Conservation (phyloP, 2,329 filamentous ascomycete species). For the Monilinia laxa region DNA sequence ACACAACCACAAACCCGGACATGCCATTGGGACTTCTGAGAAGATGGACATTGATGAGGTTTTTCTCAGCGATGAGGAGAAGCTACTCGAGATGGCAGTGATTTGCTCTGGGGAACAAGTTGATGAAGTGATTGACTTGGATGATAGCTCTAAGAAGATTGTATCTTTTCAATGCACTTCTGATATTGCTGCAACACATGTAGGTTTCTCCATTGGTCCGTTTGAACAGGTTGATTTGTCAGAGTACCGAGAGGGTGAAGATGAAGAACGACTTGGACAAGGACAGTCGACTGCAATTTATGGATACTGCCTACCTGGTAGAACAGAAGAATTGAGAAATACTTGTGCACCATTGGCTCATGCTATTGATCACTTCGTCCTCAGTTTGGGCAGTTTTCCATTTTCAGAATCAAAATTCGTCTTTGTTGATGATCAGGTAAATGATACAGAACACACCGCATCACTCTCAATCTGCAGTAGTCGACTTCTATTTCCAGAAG, state of each 20-base stretch:
- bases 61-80: slow-evolving; percentile 70
- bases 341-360: slow-evolving; percentile 81
- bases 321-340: slow-evolving; percentile 78
- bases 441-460: slow-evolving; percentile 73
- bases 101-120: slow-evolving; percentile 87
- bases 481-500: slow-evolving; percentile 78
- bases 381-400: slow-evolving; percentile 86
- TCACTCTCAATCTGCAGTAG: slow-evolving; percentile 87
- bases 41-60: slow-evolving; percentile 29
- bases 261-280: slow-evolving; percentile 85
- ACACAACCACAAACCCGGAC: slow-evolving; percentile 38
- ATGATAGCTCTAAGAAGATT: slow-evolving; percentile 79
- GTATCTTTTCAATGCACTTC: slow-evolving; percentile 78
- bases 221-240: slow-evolving; percentile 92
- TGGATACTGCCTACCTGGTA: slow-evolving; percentile 85
- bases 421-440: slow-evolving; percentile 85
- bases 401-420: slow-evolving; percentile 90
- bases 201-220: slow-evolving; percentile 90
- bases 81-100: slow-evolving; percentile 82
- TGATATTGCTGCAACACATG: slow-evolving; percentile 78
- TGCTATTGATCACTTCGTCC: slow-evolving; percentile 87
- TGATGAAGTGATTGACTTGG: slow-evolving; percentile 75
- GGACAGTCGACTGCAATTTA: slow-evolving; percentile 80
- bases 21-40: slow-evolving; percentile 23
- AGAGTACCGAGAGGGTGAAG: slow-evolving; percentile 84